Evolutionary conservation across 148 eudicot species (phyloP).

Genomic region (Salicornia ramosissima): DNA sequence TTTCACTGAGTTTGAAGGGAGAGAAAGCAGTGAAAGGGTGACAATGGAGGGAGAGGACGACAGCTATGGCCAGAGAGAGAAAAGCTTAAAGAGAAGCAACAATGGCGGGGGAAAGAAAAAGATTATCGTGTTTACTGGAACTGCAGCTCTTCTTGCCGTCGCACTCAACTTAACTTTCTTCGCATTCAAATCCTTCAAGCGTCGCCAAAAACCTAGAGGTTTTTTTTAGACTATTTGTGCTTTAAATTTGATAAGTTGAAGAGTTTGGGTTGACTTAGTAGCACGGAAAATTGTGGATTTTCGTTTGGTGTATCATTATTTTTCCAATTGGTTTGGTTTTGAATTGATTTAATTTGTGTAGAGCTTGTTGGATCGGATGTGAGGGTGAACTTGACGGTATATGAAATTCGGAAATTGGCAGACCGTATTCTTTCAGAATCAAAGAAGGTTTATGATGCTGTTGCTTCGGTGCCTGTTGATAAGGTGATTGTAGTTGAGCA

Average conservation of each 20-base stretch:
- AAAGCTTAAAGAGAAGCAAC: constrained; percentile 4
- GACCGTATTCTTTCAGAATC: constrained; percentile 68
- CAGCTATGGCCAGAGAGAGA: constrained; percentile 13
- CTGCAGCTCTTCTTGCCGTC: constrained; percentile 67
- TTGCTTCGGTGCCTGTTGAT: constrained; percentile 75
- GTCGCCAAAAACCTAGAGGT: constrained; percentile 57
- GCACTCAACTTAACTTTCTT: constrained; percentile 59
- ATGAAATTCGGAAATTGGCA: constrained; percentile 61
- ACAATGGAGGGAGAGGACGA: constrained; percentile 14
- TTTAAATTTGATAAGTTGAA: constrained; percentile 3
- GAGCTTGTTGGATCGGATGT: constrained; percentile 70
- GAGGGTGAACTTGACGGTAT: constrained; percentile 50
- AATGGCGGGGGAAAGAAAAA: constrained; percentile 23
- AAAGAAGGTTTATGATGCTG: constrained; percentile 60
- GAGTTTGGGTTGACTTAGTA: not conserved
- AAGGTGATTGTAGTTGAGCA: constrained; percentile 42
- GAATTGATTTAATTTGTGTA: constrained; percentile 16
- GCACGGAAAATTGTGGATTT: constrained; percentile 4
- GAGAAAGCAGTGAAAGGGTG: constrained; percentile 8
- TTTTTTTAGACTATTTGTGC: not conserved
- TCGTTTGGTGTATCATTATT: too few relatives aligned
- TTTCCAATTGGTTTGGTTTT: not conserved
- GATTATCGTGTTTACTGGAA: constrained; percentile 67
- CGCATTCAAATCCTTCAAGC: constrained; percentile 45
- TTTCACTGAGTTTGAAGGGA: not conserved